Conservation (phyloP, 1,284 basidiomycete genomes). For the Chalciporus piperatoides region DNA sequence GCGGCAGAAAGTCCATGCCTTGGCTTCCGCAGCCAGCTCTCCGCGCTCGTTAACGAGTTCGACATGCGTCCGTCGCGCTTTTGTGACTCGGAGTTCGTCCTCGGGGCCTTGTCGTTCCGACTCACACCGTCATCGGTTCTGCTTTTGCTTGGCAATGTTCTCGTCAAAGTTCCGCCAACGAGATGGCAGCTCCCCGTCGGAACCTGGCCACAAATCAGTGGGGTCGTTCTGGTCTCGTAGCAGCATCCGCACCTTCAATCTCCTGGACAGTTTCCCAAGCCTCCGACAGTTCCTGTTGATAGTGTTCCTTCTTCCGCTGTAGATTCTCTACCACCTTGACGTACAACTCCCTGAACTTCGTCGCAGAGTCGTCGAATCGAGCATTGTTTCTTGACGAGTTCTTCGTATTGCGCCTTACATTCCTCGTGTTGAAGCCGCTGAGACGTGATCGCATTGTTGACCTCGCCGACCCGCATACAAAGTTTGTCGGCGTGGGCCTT, state of each 20-base stretch:
- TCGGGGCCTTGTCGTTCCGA: constrained; percentile 57
- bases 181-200: constrained; percentile 70
- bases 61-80: constrained; percentile 53
- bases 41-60: constrained; percentile 59
- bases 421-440: constrained; percentile 78
- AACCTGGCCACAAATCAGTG: constrained; percentile 46
- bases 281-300: constrained; percentile 55
- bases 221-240: neutral
- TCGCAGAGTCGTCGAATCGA: constrained; percentile 79
- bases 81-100: constrained; percentile 55
- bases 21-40: constrained; percentile 59
- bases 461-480: constrained; percentile 61
- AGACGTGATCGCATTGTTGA: constrained; percentile 57
- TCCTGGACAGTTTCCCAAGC: constrained; percentile 69
- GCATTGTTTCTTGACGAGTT: constrained; percentile 73
- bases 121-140: constrained; percentile 46
- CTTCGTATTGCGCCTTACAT: constrained; percentile 63
- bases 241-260: constrained; percentile 53
- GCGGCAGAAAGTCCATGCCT: constrained; percentile 38
- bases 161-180: constrained; percentile 73
- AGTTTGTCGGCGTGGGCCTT: constrained; percentile 87
- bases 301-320: constrained; percentile 57
- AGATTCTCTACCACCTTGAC: constrained; percentile 69
- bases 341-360: constrained; percentile 83
- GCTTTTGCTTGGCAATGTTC: constrained; percentile 54